Evolutionary conservation across 768 basidiomycete species (phyloP).

Genomic region (Leccinum uliginosum): DNA sequence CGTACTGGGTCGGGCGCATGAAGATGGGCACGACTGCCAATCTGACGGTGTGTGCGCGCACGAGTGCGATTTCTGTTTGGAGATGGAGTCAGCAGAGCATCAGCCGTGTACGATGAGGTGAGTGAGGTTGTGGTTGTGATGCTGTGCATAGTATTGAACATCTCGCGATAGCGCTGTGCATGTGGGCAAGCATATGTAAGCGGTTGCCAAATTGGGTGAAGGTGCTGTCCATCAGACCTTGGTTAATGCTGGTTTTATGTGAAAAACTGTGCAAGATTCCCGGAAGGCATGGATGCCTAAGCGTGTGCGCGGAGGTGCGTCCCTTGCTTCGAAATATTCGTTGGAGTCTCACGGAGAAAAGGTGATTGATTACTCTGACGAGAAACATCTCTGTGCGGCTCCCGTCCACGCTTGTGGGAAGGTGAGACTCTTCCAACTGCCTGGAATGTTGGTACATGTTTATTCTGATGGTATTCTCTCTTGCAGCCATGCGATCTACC

Average conservation of each 20-base stretch:
- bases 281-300: conserved; percentile 48
- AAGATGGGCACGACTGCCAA: conserved; percentile 44
- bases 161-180: conserved; percentile 47
- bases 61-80: conserved; percentile 39
- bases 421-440: conserved; percentile 26
- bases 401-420: conserved; percentile 51
- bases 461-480: background rate
- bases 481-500: conserved; percentile 40
- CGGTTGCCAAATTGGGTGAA: background rate
- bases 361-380: conserved; percentile 44
- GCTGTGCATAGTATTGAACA: background rate
- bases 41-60: conserved; percentile 46
- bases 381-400: conserved; percentile 52
- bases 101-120: conserved; percentile 46
- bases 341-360: conserved; percentile 17
- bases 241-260: conserved; percentile 49
- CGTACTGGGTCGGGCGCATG: conserved; percentile 43
- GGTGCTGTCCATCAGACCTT: background rate
- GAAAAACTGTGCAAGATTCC: conserved; percentile 45
- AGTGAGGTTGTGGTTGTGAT: conserved; percentile 15
- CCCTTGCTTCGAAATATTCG: background rate
- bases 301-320: conserved; percentile 47
- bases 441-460: background rate
- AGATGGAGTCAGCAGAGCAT: conserved; percentile 25
- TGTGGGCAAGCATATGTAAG: conserved; percentile 50